Base-by-base conservation (phyloP, 2,329 filamentous ascomycete species). In the Periconia macrospinosa region DNA sequence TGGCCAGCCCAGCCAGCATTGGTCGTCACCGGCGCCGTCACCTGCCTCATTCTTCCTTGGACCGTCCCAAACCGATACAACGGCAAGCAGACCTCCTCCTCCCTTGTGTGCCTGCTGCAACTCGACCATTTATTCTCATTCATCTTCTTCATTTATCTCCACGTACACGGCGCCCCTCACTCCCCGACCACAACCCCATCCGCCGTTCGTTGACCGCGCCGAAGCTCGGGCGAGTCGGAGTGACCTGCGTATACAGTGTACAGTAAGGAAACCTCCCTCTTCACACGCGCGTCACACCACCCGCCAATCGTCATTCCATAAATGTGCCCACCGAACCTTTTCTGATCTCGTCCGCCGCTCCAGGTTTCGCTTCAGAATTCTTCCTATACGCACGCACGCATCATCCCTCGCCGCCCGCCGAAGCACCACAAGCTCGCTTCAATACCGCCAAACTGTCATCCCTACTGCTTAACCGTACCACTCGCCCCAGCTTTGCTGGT, bases 401-500 rank as follows among this genome's bases (percentile, higher is more conserved):
- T 27, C 23, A 27, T 41, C 47, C 40, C n/a, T 50, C 41, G 44
- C 43, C 45, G 41, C 45, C 46, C 44, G 15, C 44, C 18, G 23
- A 52, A 41, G 30, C 43, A 10, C 30, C 47, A 41, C 46, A 49
- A 49, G 23, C 23, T 47, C 53, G 19, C 55, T 20, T 44, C 79
- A 90, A 89, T 78, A 93, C 91, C 91, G 90, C 88, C 90, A 95
- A 96, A 81, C 87, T 95, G 91, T 93, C 92, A 87, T 90, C 92
- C 76, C 88, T 94, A 78, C 83, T 96, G 71, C 85, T 95, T 71
- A 88, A 90, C 76, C 90, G 91, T 75, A 91, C 90, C 82, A 88
- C 68, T 52, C 67, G 75, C 66, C 74, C 94, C 83, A 92, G 91
- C 77, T 95, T 94, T 84, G 89, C 92, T 82, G 88, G 87, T 81